phyloP scores from a whole-genome alignment of 1,284 basidiomycete genomes.

The Sporisorium sorghi region DNA sequence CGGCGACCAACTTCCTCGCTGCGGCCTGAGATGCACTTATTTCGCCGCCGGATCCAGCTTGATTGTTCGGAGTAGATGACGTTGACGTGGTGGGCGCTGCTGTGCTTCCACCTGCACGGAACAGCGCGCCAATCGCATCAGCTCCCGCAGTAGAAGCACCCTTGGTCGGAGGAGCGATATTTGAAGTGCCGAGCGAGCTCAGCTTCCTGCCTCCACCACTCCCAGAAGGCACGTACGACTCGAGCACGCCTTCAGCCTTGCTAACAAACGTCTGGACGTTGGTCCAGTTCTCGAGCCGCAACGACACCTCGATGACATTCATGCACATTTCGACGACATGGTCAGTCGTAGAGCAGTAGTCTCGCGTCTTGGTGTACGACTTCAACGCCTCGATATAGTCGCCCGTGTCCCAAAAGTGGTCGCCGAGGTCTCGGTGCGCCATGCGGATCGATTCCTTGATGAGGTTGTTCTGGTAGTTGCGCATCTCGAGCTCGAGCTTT shows the following conservation, averaged over 20 bases:
- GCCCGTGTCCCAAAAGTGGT: conserved; percentile 78
- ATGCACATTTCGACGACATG: conserved; percentile 81
- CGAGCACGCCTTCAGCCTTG: conserved; percentile 88
- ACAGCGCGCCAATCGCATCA: conserved; percentile 66
- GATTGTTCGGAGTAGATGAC: conserved; percentile 7
- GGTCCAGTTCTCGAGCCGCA: conserved; percentile 83
- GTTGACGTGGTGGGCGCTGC: conserved; percentile 12
- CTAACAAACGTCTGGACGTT: conserved; percentile 86
- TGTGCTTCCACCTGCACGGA: conserved; percentile 60
- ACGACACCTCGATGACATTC: conserved; percentile 73
- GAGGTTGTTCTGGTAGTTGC: conserved; percentile 88
- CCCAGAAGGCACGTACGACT: conserved; percentile 72
- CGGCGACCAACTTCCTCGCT: conserved; percentile 37
- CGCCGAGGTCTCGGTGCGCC: conserved; percentile 84
- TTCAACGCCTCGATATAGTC: conserved; percentile 79
- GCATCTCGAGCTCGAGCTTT: conserved; percentile 86
- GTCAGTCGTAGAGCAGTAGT: conserved; percentile 84
- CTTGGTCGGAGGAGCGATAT: conserved; percentile 42
- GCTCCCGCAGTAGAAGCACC: conserved; percentile 54
- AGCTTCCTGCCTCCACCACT: conserved; percentile 71
- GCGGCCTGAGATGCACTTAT: conserved; percentile 29
- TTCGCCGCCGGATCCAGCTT: conserved; percentile 24
- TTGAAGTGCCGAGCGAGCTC: conserved; percentile 29
- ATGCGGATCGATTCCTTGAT: conserved; percentile 94
- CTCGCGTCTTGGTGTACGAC: conserved; percentile 84